phyloP scores from a whole-genome alignment of 768 basidiomycete genomes.

The Gyrodon lividus region DNA sequence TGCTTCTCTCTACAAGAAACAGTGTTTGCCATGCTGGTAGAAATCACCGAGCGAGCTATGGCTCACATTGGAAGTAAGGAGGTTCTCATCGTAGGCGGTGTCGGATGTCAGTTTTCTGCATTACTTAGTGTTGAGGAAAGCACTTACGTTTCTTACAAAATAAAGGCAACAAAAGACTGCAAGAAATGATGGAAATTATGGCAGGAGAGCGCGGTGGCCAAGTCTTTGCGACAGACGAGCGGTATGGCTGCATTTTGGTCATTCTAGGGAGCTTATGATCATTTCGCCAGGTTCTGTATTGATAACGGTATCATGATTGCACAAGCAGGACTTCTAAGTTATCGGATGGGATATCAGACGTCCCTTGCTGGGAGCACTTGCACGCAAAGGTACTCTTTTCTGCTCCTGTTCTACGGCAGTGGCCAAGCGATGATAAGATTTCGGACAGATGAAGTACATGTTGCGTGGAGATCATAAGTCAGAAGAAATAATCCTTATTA shows the following conservation, averaged over 20 bases:
- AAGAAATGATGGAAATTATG: slow-evolving; percentile 99
- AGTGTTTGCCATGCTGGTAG: slow-evolving; percentile 96
- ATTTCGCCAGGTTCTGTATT: slow-evolving; percentile 84
- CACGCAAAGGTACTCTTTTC: slow-evolving; percentile 72
- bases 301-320: slow-evolving; percentile 99
- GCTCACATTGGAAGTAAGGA: slow-evolving; percentile 96
- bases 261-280: not conserved
- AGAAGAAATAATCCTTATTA: not conserved
- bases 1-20: slow-evolving; percentile 98
- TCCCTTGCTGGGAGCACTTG: slow-evolving; percentile 78
- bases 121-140: not conserved
- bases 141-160: not conserved
- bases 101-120: slow-evolving; percentile 78
- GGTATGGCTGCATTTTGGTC: slow-evolving; percentile 46
- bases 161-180: slow-evolving; percentile 85
- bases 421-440: slow-evolving; percentile 53
- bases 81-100: slow-evolving; percentile 96
- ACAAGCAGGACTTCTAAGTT: slow-evolving; percentile 90
- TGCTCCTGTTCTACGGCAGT: not conserved
- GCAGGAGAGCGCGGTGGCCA: slow-evolving; percentile 82
- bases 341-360: slow-evolving; percentile 85
- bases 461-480: slow-evolving; percentile 69
- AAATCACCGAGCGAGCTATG: slow-evolving; percentile 99
- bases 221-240: slow-evolving; percentile 94
- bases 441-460: slow-evolving; percentile 91